These are phyloP conservation scores for Coemansia sp. DNA, from an alignment of 192 early-diverging fungal species.

Conservation along the genomic window DNA sequence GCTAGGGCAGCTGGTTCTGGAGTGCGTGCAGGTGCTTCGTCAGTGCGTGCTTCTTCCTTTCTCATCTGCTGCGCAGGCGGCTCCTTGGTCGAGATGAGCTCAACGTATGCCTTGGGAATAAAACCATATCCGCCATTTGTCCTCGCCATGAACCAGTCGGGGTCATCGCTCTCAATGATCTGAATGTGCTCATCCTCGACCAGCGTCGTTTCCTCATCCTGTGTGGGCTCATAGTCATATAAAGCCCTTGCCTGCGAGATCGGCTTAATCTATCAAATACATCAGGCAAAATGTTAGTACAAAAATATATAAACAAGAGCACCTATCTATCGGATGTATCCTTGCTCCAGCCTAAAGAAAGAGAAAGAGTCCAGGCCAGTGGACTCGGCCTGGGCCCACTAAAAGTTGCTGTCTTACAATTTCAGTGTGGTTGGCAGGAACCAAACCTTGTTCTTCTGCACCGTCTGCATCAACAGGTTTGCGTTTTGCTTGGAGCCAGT, in stretches of 20 bases:
- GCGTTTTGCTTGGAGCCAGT: slow-evolving; percentile 87
- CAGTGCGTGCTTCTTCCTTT: background rate
- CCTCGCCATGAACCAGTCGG: slow-evolving; percentile 90
- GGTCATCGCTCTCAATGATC: slow-evolving; percentile 81
- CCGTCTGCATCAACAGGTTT: slow-evolving; percentile 55
- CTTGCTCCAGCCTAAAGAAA: no score
- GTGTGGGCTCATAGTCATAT: slow-evolving; percentile 81
- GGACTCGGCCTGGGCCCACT: background rate
- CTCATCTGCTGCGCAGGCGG: slow-evolving; percentile 6
- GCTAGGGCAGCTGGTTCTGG: background rate
- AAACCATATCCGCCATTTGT: slow-evolving; percentile 73
- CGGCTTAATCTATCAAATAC: slow-evolving; percentile 47
- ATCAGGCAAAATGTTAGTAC: background rate
- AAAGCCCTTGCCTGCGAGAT: slow-evolving; percentile 62
- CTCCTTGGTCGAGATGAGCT: slow-evolving; percentile 34
- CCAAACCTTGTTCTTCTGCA: slow-evolving; percentile 66
- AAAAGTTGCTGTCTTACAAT: slow-evolving; percentile 18
- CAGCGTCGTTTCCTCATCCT: slow-evolving; percentile 82
- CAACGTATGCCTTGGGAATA: slow-evolving; percentile 86
- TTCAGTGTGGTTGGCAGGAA: slow-evolving; percentile 91
- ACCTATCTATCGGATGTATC: no score
- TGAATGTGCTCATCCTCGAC: slow-evolving; percentile 68
- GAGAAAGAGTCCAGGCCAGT: background rate
- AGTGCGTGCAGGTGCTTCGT: background rate
- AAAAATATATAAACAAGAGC: background rate